phyloP scores from a whole-genome alignment of 1,284 basidiomycete species.

The Puccinia horiana region DNA sequence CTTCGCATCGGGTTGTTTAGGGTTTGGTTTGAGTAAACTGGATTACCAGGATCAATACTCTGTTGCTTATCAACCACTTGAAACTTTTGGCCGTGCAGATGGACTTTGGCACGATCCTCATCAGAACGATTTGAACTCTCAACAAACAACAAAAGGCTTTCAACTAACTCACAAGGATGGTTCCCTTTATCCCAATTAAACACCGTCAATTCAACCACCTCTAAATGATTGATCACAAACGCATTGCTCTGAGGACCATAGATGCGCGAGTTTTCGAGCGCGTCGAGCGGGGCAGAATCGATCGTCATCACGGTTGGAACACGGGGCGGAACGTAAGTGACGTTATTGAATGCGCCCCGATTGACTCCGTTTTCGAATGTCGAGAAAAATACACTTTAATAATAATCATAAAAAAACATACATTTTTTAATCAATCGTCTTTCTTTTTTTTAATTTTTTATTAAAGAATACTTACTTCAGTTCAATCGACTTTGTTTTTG shows the following conservation, averaged over 20 bases:
- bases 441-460: no score
- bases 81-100: slow-evolving; percentile 71
- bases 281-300: slow-evolving; percentile 18
- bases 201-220: slow-evolving; percentile 76
- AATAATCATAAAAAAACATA: background rate
- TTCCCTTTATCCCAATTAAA: slow-evolving; percentile 75
- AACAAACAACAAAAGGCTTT: background rate
- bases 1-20: slow-evolving; percentile 77
- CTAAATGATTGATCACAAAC: slow-evolving; percentile 72
- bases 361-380: slow-evolving; percentile 45
- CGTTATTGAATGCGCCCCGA: slow-evolving; percentile 40
- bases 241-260: slow-evolving; percentile 74
- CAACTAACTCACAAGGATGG: slow-evolving; percentile 67
- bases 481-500: slow-evolving; percentile 36
- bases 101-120: slow-evolving; percentile 56
- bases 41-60: slow-evolving; percentile 16
- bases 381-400: slow-evolving; percentile 32
- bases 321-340: slow-evolving; percentile 40
- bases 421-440: background rate
- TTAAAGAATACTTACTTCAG: slow-evolving; percentile 48
- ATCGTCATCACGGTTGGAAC: slow-evolving; percentile 45
- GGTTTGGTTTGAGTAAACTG: slow-evolving; percentile 51
- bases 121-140: background rate
- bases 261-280: slow-evolving; percentile 61
- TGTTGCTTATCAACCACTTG: slow-evolving; percentile 32